Evolutionary conservation across 192 early-diverging fungal species (phyloP).

Genomic region (Rhizophagus clarus): DNA sequence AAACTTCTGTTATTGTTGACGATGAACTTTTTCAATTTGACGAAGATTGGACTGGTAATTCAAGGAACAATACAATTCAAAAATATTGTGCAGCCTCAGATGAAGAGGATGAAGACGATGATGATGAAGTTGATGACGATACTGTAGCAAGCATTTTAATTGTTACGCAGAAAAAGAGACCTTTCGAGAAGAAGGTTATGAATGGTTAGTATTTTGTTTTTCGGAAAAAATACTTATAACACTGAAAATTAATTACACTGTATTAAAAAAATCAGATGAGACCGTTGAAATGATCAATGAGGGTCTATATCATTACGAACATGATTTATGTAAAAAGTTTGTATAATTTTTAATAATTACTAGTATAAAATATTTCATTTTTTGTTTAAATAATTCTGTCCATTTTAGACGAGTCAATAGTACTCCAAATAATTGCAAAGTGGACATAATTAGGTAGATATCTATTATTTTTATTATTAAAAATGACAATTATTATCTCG

Average conservation of each 20-base stretch:
- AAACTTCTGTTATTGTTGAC: slow-evolving; percentile 48
- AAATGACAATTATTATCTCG: not conserved
- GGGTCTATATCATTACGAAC: slow-evolving; percentile 90
- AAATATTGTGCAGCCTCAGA: slow-evolving; percentile 59
- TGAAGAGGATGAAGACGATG: slow-evolving; percentile 75
- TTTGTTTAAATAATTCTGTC: not conserved
- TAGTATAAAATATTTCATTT: not conserved
- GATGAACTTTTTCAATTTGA: slow-evolving; percentile 82
- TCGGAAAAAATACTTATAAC: not conserved
- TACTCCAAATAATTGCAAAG: not conserved
- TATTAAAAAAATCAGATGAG: slow-evolving; percentile 47
- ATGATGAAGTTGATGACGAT: slow-evolving; percentile 90
- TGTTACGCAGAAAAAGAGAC: slow-evolving; percentile 82
- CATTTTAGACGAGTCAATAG: not conserved
- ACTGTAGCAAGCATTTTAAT: slow-evolving; percentile 85
- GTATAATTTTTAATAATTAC: not conserved
- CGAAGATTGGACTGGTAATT: slow-evolving; percentile 69
- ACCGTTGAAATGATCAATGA: slow-evolving; percentile 94
- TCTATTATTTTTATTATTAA: not conserved
- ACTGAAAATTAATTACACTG: no score
- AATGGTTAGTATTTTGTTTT: slow-evolving; percentile 40
- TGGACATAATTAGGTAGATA: slow-evolving; percentile 3
- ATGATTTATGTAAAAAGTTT: slow-evolving; percentile 55
- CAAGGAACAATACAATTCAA: slow-evolving; percentile 49
- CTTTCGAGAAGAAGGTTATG: slow-evolving; percentile 76